phyloP scores from a whole-genome alignment of 2,329 filamentous ascomycete genomes.

The Scorias spongiosa region DNA sequence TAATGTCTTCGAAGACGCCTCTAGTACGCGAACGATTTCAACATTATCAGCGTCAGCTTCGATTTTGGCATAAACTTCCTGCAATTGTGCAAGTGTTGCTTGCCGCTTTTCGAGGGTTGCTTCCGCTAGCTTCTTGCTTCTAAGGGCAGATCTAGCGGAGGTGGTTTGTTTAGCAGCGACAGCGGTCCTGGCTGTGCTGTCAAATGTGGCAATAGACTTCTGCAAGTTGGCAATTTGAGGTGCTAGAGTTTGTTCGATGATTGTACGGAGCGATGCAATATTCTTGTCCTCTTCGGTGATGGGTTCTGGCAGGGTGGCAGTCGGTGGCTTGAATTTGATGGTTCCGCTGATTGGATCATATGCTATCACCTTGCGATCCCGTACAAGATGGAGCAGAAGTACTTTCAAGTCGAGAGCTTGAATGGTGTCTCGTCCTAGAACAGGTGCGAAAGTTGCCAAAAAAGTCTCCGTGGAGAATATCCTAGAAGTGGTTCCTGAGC shows the following conservation, averaged over 20 bases:
- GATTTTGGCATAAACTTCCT: conserved; percentile 68
- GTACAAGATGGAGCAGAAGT: conserved; percentile 25
- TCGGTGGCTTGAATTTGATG: conserved; percentile 55
- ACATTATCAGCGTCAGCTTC: conserved; percentile 76
- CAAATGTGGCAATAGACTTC: conserved; percentile 34
- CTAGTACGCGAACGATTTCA: conserved; percentile 69
- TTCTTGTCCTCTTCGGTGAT: conserved; percentile 68
- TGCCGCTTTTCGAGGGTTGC: conserved; percentile 55
- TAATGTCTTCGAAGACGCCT: conserved; percentile 58
- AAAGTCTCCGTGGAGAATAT: conserved; percentile 19
- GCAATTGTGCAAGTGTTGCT: conserved; percentile 62
- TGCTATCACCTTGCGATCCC: conserved; percentile 36
- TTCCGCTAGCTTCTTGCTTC: conserved; percentile 71
- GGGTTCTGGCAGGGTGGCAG: conserved; percentile 25
- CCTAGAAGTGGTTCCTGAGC: conserved; percentile 19
- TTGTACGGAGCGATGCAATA: conserved; percentile 63
- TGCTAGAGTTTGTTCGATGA: conserved; percentile 49
- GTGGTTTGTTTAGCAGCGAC: conserved; percentile 58
- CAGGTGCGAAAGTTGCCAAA: conserved; percentile 10
- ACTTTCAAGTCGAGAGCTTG: conserved; percentile 33
- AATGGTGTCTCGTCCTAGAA: conserved; percentile 14
- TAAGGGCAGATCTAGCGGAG: conserved; percentile 62
- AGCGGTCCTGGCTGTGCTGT: conserved; percentile 49
- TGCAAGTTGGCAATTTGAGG: conserved; percentile 52
- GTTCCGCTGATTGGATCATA: conserved; percentile 29